Conservation (phyloP, 495 filamentous ascomycete species). For the Massariosphaeria phaeospora region DNA sequence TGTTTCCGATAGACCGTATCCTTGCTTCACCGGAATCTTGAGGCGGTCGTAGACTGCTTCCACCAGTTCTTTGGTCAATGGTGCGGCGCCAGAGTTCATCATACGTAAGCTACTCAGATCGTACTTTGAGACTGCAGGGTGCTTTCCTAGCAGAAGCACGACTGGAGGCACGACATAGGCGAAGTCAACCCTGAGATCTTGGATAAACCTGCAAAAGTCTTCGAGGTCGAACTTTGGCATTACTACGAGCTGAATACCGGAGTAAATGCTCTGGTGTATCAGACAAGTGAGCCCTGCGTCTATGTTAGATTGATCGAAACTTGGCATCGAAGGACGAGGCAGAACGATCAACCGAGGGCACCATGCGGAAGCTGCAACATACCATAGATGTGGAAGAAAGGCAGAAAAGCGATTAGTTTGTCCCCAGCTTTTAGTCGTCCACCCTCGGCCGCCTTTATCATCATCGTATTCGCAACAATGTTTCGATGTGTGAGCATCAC, state of each 20-base stretch:
- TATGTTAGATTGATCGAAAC: slow-evolving; percentile 7
- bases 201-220: slow-evolving; percentile 68
- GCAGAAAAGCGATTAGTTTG: slow-evolving; percentile 69
- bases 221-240: slow-evolving; percentile 83
- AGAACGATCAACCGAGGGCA: background rate
- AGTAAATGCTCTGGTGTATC: slow-evolving; percentile 59
- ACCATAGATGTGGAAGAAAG: slow-evolving; percentile 93
- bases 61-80: slow-evolving; percentile 76
- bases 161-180: slow-evolving; percentile 83
- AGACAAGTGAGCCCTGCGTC: slow-evolving; percentile 48
- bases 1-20: slow-evolving; percentile 53
- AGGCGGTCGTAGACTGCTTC: slow-evolving; percentile 71
- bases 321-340: slow-evolving; percentile 1
- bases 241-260: slow-evolving; percentile 65
- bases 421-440: slow-evolving; percentile 62
- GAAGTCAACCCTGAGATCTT: slow-evolving; percentile 70
- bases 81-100: slow-evolving; percentile 87
- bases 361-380: slow-evolving; percentile 18
- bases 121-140: slow-evolving; percentile 69
- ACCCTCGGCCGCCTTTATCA: slow-evolving; percentile 55
- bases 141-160: slow-evolving; percentile 72
- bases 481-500: slow-evolving; percentile 85
- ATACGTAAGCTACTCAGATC: slow-evolving; percentile 74
- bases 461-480: slow-evolving; percentile 66
- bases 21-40: slow-evolving; percentile 55